Evolutionary conservation across 78 protist species (phyloP).

Genomic region (Thecamonas trahens): DNA sequence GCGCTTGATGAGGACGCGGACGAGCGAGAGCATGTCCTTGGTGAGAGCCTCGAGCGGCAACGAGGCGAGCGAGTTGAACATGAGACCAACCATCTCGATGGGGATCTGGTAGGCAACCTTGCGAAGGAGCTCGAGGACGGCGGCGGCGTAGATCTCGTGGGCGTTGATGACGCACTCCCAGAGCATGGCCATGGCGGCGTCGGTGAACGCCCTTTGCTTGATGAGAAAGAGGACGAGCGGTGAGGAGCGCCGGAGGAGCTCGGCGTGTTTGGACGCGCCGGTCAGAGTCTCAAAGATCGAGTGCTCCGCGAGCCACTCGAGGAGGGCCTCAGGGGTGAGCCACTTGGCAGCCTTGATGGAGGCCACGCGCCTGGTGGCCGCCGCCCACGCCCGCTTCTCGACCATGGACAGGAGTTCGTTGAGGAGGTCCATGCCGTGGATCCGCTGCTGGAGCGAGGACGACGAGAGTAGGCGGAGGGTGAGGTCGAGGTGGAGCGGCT

Average conservation of each 20-base stretch:
- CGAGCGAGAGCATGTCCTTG: not conserved
- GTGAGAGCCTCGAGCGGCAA: not conserved
- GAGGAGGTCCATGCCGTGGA: not conserved
- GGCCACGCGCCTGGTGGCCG: no score
- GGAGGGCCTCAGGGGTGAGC: not conserved
- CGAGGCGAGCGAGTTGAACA: not conserved
- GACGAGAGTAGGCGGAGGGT: not conserved
- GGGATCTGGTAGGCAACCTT: not conserved
- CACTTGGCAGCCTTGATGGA: no score
- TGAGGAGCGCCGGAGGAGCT: slow-evolving; percentile 7
- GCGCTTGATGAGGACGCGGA: not conserved
- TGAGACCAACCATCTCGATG: not conserved
- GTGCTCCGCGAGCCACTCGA: not conserved
- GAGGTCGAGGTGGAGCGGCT: no score
- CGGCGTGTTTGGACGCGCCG: slow-evolving; percentile 5
- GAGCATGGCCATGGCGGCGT: not conserved
- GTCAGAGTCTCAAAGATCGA: not conserved
- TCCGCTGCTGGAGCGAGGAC: not conserved
- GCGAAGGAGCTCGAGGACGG: not conserved
- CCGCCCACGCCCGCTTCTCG: not conserved
- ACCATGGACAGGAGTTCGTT: not conserved
- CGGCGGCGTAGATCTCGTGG: not conserved
- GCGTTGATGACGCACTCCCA: not conserved
- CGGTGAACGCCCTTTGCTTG: not conserved
- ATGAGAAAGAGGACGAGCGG: not conserved